Evolutionary conservation across 1,284 basidiomycete genomes (phyloP).

Genomic region (Prillingera fragicola): DNA sequence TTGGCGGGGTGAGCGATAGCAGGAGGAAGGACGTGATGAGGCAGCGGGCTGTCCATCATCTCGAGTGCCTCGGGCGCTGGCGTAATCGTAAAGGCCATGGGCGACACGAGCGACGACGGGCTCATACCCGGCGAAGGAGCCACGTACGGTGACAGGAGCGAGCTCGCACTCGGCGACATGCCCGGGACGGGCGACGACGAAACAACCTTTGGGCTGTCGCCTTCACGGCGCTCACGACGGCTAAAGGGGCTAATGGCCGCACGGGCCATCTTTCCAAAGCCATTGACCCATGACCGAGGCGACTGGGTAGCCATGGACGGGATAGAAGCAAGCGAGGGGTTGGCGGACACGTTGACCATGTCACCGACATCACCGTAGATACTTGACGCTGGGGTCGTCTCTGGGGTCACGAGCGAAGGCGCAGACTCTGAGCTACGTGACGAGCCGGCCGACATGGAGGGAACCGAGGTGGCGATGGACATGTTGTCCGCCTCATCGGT

Average conservation of each 20-base stretch:
- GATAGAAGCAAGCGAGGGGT: slow-evolving; percentile 2
- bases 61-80: slow-evolving; percentile 15
- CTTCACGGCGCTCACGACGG: slow-evolving; percentile 19
- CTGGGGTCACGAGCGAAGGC: slow-evolving; percentile 10
- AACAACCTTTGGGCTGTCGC: slow-evolving; percentile 12
- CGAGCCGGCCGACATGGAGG: slow-evolving; percentile 12
- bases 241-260: slow-evolving; percentile 30
- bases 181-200: slow-evolving; percentile 1
- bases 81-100: slow-evolving; percentile 13
- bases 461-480: slow-evolving; percentile 15
- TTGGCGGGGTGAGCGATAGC: slow-evolving; percentile 17
- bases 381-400: slow-evolving; percentile 15
- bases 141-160: slow-evolving; percentile 8
- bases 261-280: slow-evolving; percentile 40
- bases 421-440: slow-evolving; percentile 7
- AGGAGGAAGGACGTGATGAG: slow-evolving; percentile 14
- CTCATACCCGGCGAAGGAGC: slow-evolving; percentile 11
- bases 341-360: neutral
- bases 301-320: slow-evolving; percentile 9
- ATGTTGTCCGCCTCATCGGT: slow-evolving; percentile 7
- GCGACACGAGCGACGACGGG: slow-evolving; percentile 9
- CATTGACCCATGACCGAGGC: slow-evolving; percentile 33
- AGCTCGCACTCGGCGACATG: slow-evolving; percentile 3
- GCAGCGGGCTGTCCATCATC: slow-evolving; percentile 12
- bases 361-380: slow-evolving; percentile 9